Conservation (phyloP, 2,329 filamentous ascomycete species). For the Polytolypa hystricis region DNA sequence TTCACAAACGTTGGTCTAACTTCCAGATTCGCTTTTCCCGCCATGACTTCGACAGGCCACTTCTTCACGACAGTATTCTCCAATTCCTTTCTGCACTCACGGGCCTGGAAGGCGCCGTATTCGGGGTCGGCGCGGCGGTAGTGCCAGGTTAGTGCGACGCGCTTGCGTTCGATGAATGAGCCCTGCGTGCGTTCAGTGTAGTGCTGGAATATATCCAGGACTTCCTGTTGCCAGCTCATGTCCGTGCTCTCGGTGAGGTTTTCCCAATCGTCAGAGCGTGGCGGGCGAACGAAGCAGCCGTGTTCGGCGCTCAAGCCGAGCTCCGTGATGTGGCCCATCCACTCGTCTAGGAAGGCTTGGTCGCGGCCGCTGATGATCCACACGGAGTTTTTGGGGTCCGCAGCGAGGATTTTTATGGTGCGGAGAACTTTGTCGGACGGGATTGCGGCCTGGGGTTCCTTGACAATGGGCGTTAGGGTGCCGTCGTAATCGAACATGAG, state of each 20-base stretch:
- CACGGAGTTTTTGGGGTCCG: conserved; percentile 74
- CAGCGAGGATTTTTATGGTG: conserved; percentile 66
- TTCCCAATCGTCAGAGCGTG: conserved; percentile 66
- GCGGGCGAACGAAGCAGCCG: conserved; percentile 84
- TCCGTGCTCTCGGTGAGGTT: conserved; percentile 78
- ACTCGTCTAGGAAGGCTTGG: conserved; percentile 78
- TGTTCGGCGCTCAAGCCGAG: conserved; percentile 96
- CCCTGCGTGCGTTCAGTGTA: conserved; percentile 81
- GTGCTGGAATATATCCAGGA: conserved; percentile 72
- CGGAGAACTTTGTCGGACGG: conserved; percentile 74
- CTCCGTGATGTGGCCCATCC: conserved; percentile 80
- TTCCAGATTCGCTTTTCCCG: conserved; percentile 91
- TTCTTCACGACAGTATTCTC: conserved; percentile 63
- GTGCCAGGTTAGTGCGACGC: conserved; percentile 92
- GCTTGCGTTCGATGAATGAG: conserved; percentile 88
- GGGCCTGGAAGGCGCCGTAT: conserved; percentile 67
- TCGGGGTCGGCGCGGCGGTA: conserved; percentile 86
- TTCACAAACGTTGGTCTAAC: conserved; percentile 96
- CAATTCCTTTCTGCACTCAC: conserved; percentile 70
- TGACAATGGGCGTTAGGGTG: conserved; percentile 88
- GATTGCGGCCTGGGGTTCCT: conserved; percentile 77
- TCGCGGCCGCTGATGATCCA: conserved; percentile 98
- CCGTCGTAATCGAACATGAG: conserved; percentile 99
- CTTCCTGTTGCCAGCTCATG: conserved; percentile 86
- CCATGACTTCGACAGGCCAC: conserved; percentile 94